Percentiles rank a stretch among this genome's conserved stretches.
Conservation (phyloP, 2,329 filamentous ascomycete species). For the Ceratocystiopsis sp. region DNA sequence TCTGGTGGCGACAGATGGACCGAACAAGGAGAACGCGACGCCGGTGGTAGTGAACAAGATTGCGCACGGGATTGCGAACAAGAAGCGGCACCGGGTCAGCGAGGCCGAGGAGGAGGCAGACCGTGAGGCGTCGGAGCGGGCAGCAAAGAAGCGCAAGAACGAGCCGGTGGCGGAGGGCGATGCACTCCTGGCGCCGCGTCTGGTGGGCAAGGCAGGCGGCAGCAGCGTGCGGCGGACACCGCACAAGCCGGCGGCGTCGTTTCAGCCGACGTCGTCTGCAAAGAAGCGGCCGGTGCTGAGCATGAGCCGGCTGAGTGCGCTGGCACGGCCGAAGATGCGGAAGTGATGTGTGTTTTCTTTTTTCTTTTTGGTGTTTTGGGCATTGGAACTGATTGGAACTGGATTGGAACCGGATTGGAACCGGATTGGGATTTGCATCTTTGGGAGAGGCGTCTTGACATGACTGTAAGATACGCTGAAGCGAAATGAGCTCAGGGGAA, state of each 20-base stretch:
- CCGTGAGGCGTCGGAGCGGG: slow-evolving; percentile 28
- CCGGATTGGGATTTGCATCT: too few species aligned
- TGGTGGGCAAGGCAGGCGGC: slow-evolving; percentile 14
- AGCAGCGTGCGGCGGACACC: slow-evolving; percentile 3
- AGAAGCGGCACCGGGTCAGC: slow-evolving; percentile 44
- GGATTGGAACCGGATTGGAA: neutral
- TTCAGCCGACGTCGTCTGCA: neutral
- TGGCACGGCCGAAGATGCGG: slow-evolving; percentile 41
- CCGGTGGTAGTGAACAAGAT: slow-evolving; percentile 28
- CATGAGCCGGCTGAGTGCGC: slow-evolving; percentile 42
- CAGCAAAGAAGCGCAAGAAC: slow-evolving; percentile 41
- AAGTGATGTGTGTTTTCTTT: slow-evolving; percentile 10
- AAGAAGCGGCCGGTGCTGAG: slow-evolving; percentile 32
- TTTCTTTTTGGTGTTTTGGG: neutral
- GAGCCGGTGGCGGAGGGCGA: slow-evolving; percentile 31
- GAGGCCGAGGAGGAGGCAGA: slow-evolving; percentile 39
- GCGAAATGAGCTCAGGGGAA: too few species aligned
- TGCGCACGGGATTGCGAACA: slow-evolving; percentile 46
- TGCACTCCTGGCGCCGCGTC: slow-evolving; percentile 32
- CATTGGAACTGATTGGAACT: too few species aligned
- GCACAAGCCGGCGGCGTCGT: slow-evolving; percentile 12
- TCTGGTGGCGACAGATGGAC: slow-evolving; percentile 14
- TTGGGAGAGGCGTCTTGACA: too few species aligned
- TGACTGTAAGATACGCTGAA: too few species aligned
- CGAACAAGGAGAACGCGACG: slow-evolving; percentile 38